These are phyloP conservation scores for Oryza meridionalis DNA, from an alignment of 176 grass and related monocot genomes.

Conservation along the genomic window DNA sequence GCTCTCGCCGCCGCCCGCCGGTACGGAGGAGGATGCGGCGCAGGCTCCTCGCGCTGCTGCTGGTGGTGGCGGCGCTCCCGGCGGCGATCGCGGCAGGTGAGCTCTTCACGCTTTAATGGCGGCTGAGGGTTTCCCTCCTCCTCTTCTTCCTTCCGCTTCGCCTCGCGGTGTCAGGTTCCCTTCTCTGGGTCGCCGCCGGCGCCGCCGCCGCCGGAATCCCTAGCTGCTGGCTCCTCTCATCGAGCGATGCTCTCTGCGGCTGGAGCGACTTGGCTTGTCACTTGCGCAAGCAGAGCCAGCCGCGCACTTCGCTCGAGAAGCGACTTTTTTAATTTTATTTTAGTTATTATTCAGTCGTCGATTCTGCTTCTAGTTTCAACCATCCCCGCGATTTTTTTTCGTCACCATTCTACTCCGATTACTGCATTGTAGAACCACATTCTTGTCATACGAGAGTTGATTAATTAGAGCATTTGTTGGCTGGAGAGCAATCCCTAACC, in stretches of 20 bases:
- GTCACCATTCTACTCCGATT: conserved; percentile 4
- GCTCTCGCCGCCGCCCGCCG: background rate
- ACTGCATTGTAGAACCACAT: background rate
- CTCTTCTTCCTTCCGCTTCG: background rate
- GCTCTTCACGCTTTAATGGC: background rate
- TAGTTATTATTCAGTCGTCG: background rate
- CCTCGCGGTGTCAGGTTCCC: background rate
- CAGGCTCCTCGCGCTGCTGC: conserved; percentile 24
- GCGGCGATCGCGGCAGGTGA: conserved; percentile 70
- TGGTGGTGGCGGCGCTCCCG: conserved; percentile 26
- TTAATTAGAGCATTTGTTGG: background rate
- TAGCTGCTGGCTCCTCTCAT: background rate
- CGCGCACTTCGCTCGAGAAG: background rate
- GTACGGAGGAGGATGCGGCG: conserved; percentile 3
- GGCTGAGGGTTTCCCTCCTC: background rate
- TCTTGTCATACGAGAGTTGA: background rate
- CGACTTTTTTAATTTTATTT: background rate
- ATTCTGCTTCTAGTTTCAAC: background rate
- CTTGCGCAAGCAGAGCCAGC: background rate
- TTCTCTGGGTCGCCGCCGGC: background rate
- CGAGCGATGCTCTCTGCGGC: background rate
- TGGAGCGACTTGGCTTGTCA: background rate
- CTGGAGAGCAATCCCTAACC: background rate
- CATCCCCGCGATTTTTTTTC: background rate
- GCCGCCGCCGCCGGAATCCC: background rate